Conservation (phyloP, 1,284 basidiomycete genomes). For the Irpex lacteus region DNA sequence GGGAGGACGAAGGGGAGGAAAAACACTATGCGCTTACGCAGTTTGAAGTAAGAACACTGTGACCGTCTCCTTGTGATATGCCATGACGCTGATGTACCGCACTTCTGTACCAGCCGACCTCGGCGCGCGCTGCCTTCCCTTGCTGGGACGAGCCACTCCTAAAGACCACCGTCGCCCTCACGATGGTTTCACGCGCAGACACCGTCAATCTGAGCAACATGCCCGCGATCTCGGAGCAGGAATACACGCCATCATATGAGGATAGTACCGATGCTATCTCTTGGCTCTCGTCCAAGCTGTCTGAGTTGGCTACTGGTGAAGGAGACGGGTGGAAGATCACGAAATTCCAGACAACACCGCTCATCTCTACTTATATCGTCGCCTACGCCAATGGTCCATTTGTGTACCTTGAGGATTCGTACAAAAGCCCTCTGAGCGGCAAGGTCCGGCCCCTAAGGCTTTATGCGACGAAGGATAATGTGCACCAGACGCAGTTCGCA, state of each 20-base stretch:
- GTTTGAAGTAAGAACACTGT: conserved; percentile 54
- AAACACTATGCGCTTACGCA: conserved; percentile 81
- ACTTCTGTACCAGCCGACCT: conserved; percentile 64
- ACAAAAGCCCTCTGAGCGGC: conserved; percentile 80
- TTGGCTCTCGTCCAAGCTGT: conserved; percentile 25
- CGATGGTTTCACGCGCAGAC: conserved; percentile 79
- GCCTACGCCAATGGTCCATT: conserved; percentile 91
- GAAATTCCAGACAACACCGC: conserved; percentile 73
- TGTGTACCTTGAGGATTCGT: conserved; percentile 71
- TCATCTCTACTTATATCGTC: conserved; percentile 90
- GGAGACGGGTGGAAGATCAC: conserved; percentile 79
- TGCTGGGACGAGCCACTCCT: conserved; percentile 94
- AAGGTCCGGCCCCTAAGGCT: conserved; percentile 83
- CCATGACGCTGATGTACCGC: background rate
- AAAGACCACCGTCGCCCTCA: conserved; percentile 85
- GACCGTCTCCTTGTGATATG: background rate
- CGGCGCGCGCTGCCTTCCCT: conserved; percentile 81
- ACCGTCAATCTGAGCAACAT: conserved; percentile 88
- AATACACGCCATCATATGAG: conserved; percentile 27
- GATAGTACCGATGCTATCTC: conserved; percentile 16
- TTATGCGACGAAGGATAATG: conserved; percentile 86
- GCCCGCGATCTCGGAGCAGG: conserved; percentile 59
- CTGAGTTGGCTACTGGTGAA: conserved; percentile 16
- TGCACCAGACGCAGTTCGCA: conserved; percentile 80
- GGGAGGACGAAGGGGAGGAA: conserved; percentile 53